These are phyloP conservation scores for Oldenlandia corymbosa DNA, from an alignment of 257 asterid genomes.

Conservation along the genomic window DNA sequence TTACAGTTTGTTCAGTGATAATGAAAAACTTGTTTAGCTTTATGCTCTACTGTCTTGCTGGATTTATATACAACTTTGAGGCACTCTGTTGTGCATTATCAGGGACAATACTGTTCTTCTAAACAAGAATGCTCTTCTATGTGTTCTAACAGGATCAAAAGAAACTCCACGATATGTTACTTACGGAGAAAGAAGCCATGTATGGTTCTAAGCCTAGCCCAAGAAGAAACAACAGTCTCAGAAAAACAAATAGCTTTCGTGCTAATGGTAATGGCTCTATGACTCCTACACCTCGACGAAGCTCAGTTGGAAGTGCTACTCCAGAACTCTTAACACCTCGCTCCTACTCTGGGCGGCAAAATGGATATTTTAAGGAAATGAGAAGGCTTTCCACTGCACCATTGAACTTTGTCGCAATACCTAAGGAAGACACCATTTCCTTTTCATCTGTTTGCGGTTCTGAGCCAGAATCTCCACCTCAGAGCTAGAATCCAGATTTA, in stretches of 20 bases:
- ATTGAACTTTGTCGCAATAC: conserved; percentile 61
- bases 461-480: conserved; percentile 90
- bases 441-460: conserved; percentile 86
- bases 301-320: conserved; percentile 59
- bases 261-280: conserved; percentile 63
- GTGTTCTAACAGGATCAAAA: conserved; percentile 65
- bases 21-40: background rate
- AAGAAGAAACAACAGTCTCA: conserved; percentile 67
- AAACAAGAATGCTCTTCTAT: conserved; percentile 4
- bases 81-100: background rate
- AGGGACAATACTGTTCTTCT: background rate
- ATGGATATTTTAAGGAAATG: conserved; percentile 68
- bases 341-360: conserved; percentile 68
- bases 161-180: conserved; percentile 78
- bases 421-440: conserved; percentile 84
- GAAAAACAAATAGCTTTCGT: conserved; percentile 46
- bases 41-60: background rate
- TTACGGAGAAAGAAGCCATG: conserved; percentile 75
- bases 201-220: conserved; percentile 96
- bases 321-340: conserved; percentile 78
- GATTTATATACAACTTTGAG: background rate
- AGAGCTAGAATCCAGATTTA: conserved; percentile 28
- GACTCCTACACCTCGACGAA: conserved; percentile 88
- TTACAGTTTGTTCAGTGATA: background rate
- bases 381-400: conserved; percentile 82